These are phyloP conservation scores for Fraxinus americana DNA, from an alignment of 257 asterid species.

Conservation along the genomic window DNA sequence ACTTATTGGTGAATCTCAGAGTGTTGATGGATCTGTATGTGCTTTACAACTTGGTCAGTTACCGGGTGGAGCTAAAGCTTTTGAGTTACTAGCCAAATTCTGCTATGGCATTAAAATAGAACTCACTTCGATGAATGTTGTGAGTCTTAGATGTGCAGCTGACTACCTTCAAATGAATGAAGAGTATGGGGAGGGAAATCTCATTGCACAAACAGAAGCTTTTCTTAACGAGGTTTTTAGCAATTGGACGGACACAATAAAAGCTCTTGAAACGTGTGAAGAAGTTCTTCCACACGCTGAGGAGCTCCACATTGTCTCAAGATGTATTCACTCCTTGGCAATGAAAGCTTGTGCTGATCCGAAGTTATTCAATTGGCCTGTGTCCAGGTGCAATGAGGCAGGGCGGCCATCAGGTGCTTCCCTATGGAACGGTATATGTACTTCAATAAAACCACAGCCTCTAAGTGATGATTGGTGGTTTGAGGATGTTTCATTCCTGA, in stretches of 20 bases:
- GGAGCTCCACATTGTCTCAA: constrained; percentile 65
- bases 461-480: constrained; percentile 83
- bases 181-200: constrained; percentile 82
- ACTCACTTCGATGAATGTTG: constrained; percentile 71
- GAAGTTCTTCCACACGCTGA: constrained; percentile 73
- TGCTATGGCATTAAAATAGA: constrained; percentile 84
- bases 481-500: constrained; percentile 79
- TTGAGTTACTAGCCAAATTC: constrained; percentile 81
- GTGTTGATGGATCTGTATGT: constrained; percentile 38
- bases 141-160: constrained; percentile 76
- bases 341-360: constrained; percentile 77
- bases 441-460: constrained; percentile 24
- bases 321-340: constrained; percentile 85
- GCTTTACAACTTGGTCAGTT: constrained; percentile 56
- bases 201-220: constrained; percentile 57
- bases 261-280: constrained; percentile 81
- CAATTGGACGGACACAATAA: constrained; percentile 84
- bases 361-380: constrained; percentile 57
- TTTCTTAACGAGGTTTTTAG: constrained; percentile 62
- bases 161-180: constrained; percentile 83
- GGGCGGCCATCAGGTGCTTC: constrained; percentile 26
- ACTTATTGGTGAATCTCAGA: constrained; percentile 52
- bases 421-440: constrained; percentile 68
- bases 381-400: constrained; percentile 34
- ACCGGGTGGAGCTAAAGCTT: constrained; percentile 94